These are phyloP conservation scores for Malus fusca DNA, from an alignment of 306 rosid species.

Conservation along the genomic window DNA sequence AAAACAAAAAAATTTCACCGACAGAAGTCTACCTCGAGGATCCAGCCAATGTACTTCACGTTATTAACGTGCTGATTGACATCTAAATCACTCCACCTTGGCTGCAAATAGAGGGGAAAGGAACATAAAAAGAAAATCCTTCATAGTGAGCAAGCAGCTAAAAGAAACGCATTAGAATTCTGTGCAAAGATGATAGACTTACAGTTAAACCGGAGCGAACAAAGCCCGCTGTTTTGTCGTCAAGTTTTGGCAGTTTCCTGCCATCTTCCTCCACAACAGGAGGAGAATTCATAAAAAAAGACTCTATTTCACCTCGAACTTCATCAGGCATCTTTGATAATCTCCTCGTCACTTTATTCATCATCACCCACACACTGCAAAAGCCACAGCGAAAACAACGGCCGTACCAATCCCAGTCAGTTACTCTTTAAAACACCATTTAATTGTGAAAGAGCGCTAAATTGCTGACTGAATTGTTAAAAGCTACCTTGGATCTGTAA, in stretches of 20 bases:
- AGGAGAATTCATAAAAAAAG: constrained; percentile 60
- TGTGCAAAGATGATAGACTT: constrained; percentile 22
- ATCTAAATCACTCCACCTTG: constrained; percentile 93
- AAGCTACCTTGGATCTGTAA: neutral
- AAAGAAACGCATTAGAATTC: neutral
- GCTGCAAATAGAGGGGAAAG: constrained; percentile 37
- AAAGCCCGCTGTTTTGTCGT: constrained; percentile 60
- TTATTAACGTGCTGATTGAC: constrained; percentile 97
- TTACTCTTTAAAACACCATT: neutral
- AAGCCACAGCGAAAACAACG: constrained; percentile 25
- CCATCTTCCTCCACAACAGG: constrained; percentile 86
- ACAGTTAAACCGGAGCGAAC: constrained; percentile 69
- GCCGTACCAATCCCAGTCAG: neutral
- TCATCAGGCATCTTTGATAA: constrained; percentile 87
- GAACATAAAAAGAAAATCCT: neutral
- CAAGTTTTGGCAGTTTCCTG: constrained; percentile 78
- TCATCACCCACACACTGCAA: constrained; percentile 98
- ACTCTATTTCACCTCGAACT: constrained; percentile 84
- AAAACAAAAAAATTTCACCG: neutral
- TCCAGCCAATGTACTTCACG: constrained; percentile 99
- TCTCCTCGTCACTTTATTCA: constrained; percentile 91
- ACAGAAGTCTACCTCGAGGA: constrained; percentile 70
- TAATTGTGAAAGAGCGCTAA: neutral
- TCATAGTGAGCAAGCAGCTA: constrained; percentile 11
- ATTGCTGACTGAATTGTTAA: neutral